Percentiles rank a stretch among this genome's conserved stretches.
Evolutionary conservation across 352 stramenopile genomes (phyloP).

Genomic region (Phytophthora sojae): DNA sequence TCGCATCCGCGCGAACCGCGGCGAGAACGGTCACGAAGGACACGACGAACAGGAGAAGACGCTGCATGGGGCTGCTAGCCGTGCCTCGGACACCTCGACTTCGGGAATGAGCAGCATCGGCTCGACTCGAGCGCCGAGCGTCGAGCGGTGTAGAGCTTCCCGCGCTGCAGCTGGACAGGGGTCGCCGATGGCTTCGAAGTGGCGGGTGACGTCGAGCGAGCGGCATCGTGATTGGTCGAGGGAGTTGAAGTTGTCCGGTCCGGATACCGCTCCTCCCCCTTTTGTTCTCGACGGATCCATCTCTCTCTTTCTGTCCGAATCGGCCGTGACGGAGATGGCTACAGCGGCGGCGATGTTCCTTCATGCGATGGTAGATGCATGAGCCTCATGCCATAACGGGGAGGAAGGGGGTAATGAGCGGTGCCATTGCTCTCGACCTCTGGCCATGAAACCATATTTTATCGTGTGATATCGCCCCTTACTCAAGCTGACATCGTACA

Average conservation of each 20-base stretch:
- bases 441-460: too few species aligned
- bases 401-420: too few species aligned
- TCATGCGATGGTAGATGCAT: too few species aligned
- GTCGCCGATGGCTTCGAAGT: conserved; percentile 6
- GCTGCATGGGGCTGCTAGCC: conserved; percentile 7
- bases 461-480: neutral
- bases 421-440: too few species aligned
- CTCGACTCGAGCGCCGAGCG: neutral
- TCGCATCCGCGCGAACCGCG: conserved; percentile 3
- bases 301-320: conserved; percentile 9
- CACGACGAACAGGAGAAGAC: conserved; percentile 24
- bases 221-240: neutral
- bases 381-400: neutral
- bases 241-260: conserved; percentile 1
- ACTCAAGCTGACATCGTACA: neutral
- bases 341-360: neutral
- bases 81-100: neutral
- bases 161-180: neutral
- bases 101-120: conserved; percentile 8
- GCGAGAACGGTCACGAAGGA: conserved; percentile 11
- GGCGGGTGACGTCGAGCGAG: conserved; percentile 2
- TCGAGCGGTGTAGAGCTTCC: neutral
- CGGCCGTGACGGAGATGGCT: conserved; percentile 1
- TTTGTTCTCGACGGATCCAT: conserved; percentile 23
- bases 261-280: conserved; percentile 12